Conservation (phyloP, 1,139 yeast genomes). For the Starmera stellimalicola region DNA sequence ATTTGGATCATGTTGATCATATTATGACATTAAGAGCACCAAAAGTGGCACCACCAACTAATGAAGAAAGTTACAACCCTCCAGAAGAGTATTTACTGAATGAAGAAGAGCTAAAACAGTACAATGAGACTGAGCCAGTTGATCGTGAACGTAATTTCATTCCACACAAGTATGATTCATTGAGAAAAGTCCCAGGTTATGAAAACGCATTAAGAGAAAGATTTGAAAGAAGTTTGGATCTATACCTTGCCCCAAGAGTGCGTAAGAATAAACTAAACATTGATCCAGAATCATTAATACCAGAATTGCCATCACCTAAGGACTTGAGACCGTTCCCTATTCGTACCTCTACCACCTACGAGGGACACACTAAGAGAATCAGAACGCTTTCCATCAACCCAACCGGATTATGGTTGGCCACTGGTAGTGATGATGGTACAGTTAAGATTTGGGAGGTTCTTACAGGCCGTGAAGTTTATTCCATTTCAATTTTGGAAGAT, state of each 20-base stretch:
- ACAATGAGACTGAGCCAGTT: conserved; percentile 64
- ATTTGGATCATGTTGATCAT: conserved; percentile 56
- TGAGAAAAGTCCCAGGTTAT: conserved; percentile 93
- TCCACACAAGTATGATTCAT: conserved; percentile 73
- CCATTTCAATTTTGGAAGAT: conserved; percentile 33
- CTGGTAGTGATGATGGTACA: conserved; percentile 95
- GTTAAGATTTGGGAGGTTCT: conserved; percentile 94
- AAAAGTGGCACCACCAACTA: conserved; percentile 89
- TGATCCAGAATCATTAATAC: conserved; percentile 93
- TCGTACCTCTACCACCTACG: conserved; percentile 71
- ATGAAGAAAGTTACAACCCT: conserved; percentile 95
- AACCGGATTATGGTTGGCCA: conserved; percentile 88
- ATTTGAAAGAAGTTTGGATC: conserved; percentile 88
- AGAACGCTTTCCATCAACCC: conserved; percentile 83
- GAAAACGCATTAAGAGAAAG: conserved; percentile 77
- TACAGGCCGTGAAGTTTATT: conserved; percentile 89
- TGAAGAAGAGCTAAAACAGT: conserved; percentile 65
- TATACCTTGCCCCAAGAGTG: conserved; percentile 93
- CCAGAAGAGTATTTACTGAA: conserved; percentile 87
- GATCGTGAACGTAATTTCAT: conserved; percentile 75
- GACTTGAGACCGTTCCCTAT: conserved; percentile 98
- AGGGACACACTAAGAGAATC: conserved; percentile 78
- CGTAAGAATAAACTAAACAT: conserved; percentile 85
- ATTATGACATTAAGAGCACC: conserved; percentile 93
- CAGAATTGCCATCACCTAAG: conserved; percentile 94